Percentiles rank a stretch among this genome's conserved stretches.
These are phyloP conservation scores for Hylodesmum podocarpum DNA, from an alignment of 306 rosid species.

Conservation along the genomic window DNA sequence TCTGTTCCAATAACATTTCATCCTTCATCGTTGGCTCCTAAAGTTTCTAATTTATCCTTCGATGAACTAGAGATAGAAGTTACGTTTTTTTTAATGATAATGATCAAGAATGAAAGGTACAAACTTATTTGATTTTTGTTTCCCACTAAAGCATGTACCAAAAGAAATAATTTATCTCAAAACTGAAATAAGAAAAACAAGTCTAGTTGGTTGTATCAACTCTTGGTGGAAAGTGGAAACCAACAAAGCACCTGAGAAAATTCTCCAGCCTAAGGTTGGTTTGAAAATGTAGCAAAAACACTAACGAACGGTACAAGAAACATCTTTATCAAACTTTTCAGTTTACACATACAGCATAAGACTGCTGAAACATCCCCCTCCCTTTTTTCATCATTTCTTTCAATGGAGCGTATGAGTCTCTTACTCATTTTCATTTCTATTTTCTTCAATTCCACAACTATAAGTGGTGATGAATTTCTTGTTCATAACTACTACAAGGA, in stretches of 20 bases:
- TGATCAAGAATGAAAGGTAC: too few relatives aligned
- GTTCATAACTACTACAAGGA: conserved; percentile 66
- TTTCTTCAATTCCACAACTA: conserved; percentile 32
- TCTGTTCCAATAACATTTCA: too few relatives aligned
- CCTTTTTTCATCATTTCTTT: conserved; percentile 23
- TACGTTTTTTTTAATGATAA: too few relatives aligned
- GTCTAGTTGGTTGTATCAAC: conserved; percentile 78
- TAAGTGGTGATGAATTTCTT: conserved; percentile 41
- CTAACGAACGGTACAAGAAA: conserved; percentile 30
- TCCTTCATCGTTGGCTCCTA: too few relatives aligned
- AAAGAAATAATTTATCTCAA: conserved; percentile 9
- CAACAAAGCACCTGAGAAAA: conserved; percentile 33
- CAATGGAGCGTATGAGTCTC: conserved; percentile 39
- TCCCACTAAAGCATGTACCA: conserved; percentile 1
- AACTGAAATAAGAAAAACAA: conserved; percentile 2
- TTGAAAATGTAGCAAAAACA: conserved; percentile 39
- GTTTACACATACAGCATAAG: neutral
- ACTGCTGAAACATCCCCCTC: neutral
- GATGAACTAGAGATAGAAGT: too few relatives aligned
- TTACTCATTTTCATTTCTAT: conserved; percentile 27
- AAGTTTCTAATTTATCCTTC: too few relatives aligned
- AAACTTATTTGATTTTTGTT: neutral
- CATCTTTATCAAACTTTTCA: neutral
- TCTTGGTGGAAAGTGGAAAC: conserved; percentile 38
- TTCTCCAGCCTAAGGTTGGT: conserved; percentile 44